Conservation (phyloP, 2,329 filamentous ascomycete genomes). For the Leptographium lundbergii region DNA sequence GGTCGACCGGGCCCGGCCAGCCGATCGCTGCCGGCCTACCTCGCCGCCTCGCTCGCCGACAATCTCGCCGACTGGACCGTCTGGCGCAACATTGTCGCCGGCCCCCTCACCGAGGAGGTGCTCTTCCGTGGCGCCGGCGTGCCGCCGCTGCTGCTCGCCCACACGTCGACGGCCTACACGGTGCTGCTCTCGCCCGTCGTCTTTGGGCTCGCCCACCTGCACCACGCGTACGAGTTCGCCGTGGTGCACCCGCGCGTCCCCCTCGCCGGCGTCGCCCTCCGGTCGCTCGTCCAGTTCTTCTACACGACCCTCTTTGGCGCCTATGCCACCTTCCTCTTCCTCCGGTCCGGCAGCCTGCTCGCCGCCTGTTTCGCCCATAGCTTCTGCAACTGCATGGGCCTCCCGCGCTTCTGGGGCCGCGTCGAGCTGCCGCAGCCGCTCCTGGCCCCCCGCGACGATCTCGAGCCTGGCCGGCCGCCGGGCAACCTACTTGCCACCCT, state of each 20-base stretch:
- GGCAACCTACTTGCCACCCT: conserved; percentile 49
- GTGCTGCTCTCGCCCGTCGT: conserved; percentile 77
- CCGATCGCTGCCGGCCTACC: conserved; percentile 14
- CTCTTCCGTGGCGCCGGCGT: conserved; percentile 84
- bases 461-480: not conserved
- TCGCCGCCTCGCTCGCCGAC: conserved; percentile 38
- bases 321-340: conserved; percentile 78
- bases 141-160: conserved; percentile 66
- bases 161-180: conserved; percentile 41
- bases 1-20: too few relatives aligned
- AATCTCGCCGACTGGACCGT: conserved; percentile 62
- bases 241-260: conserved; percentile 64
- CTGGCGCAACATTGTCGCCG: conserved; percentile 79
- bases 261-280: conserved; percentile 47
- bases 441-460: conserved; percentile 11
- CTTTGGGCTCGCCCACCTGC: conserved; percentile 85
- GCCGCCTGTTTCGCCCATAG: conserved; percentile 66
- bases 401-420: conserved; percentile 74
- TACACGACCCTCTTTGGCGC: conserved; percentile 93
- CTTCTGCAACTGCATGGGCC: conserved; percentile 87
- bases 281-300: conserved; percentile 69
- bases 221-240: conserved; percentile 93
- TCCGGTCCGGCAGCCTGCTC: conserved; percentile 72
- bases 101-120: conserved; percentile 82
- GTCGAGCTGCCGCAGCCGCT: conserved; percentile 33